Evolutionary conservation across 441 rosid genomes (phyloP).

Genomic region (Gossypium aridum): DNA sequence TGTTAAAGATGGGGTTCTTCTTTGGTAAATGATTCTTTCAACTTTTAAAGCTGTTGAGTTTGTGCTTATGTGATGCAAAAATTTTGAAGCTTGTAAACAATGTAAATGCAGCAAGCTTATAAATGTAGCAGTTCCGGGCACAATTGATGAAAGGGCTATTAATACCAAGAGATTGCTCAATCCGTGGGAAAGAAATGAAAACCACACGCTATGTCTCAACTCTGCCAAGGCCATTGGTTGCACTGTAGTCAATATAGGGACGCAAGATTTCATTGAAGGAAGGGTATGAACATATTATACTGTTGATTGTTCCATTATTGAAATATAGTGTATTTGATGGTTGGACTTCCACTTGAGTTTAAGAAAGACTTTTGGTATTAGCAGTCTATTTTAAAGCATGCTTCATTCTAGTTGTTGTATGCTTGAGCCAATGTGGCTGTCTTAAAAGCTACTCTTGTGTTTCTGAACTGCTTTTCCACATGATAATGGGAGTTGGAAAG

Average conservation of each 20-base stretch:
- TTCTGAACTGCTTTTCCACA: neutral
- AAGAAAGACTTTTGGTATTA: neutral
- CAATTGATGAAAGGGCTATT: slow-evolving; percentile 92
- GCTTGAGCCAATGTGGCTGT: neutral
- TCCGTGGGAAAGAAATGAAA: slow-evolving; percentile 98
- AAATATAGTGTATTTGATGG: neutral
- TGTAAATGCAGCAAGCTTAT: slow-evolving; percentile 77
- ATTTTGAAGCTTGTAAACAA: slow-evolving; percentile 5
- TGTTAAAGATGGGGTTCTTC: slow-evolving; percentile 88
- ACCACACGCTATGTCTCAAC: slow-evolving; percentile 89
- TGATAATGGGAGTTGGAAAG: neutral
- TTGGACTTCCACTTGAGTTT: neutral
- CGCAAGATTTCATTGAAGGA: slow-evolving; percentile 89
- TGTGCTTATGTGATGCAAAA: neutral
- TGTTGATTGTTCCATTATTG: neutral
- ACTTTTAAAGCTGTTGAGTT: neutral
- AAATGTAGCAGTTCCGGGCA: slow-evolving; percentile 95
- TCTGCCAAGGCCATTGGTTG: slow-evolving; percentile 98
- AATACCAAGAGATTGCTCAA: slow-evolving; percentile 90
- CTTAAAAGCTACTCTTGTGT: neutral
- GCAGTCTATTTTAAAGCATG: neutral
- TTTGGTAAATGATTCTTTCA: slow-evolving; percentile 46
- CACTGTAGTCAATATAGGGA: slow-evolving; percentile 92
- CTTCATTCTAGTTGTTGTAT: neutral
- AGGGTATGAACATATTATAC: slow-evolving; percentile 48